Evolutionary conservation across 1,284 basidiomycete species (phyloP).

Genomic region (Trametes pubescens): DNA sequence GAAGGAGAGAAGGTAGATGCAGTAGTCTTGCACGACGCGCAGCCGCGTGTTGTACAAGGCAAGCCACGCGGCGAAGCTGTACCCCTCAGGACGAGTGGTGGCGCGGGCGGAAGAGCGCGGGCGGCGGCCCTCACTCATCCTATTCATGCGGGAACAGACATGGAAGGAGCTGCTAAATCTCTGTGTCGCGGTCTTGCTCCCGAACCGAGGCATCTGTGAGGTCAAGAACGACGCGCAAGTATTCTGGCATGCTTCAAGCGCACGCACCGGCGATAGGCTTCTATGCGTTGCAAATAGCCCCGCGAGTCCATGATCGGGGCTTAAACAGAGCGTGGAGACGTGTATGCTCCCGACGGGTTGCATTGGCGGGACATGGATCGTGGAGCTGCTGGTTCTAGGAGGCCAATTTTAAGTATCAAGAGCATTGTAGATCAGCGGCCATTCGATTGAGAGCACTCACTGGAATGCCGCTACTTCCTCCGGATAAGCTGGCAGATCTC

Average conservation of each 20-base stretch:
- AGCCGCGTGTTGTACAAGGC: constrained; percentile 20
- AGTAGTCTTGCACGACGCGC: constrained; percentile 26
- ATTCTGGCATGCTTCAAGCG: constrained; percentile 29
- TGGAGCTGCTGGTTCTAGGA: background rate
- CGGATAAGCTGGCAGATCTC: too few relatives aligned
- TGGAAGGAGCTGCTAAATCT: constrained; percentile 26
- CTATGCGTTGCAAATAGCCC: background rate
- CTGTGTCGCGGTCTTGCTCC: constrained; percentile 21
- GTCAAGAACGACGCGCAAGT: constrained; percentile 27
- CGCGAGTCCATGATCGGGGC: background rate
- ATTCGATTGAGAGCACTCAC: too few relatives aligned
- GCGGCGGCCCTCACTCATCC: constrained; percentile 15
- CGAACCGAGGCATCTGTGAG: constrained; percentile 26
- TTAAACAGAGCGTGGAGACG: constrained; percentile 4
- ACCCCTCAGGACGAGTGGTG: background rate
- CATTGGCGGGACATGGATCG: background rate
- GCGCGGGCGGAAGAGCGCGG: constrained; percentile 20
- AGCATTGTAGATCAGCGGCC: too few relatives aligned
- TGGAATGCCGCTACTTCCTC: too few relatives aligned
- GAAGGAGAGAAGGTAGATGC: constrained; percentile 13
- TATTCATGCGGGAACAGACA: background rate
- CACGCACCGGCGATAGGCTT: constrained; percentile 22
- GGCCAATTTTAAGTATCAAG: too few relatives aligned
- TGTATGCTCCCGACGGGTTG: constrained; percentile 20
- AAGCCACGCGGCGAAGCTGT: constrained; percentile 2